Percentiles rank a stretch among this genome's conserved stretches.
These are phyloP conservation scores for Lasiodiplodia gonubiensis DNA, from an alignment of 2,329 filamentous ascomycete species.

Conservation along the genomic window DNA sequence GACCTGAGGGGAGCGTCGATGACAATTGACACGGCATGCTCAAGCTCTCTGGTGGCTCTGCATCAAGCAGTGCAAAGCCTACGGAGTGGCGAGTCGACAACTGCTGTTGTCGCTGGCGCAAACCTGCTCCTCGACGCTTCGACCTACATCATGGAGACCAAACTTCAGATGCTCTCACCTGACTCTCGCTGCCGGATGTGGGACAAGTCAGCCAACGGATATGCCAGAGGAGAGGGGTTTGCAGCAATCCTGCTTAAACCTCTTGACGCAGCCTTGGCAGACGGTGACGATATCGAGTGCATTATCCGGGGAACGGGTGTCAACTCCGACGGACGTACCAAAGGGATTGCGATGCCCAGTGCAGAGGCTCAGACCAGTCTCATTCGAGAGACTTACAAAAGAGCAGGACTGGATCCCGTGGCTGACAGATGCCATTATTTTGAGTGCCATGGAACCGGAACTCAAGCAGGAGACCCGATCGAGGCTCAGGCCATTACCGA, in stretches of 20 bases:
- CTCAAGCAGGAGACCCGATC: conserved; percentile 29
- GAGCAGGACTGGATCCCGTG: conserved; percentile 40
- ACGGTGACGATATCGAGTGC: conserved; percentile 51
- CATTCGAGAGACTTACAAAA: conserved; percentile 42
- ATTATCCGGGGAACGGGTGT: conserved; percentile 38
- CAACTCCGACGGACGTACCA: conserved; percentile 44
- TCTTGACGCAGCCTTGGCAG: conserved; percentile 51
- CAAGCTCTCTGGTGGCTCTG: conserved; percentile 33
- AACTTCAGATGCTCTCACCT: conserved; percentile 38
- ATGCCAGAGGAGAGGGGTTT: conserved; percentile 50
- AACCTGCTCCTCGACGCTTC: conserved; percentile 17
- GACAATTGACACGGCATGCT: conserved; percentile 40
- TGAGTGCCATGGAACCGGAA: conserved; percentile 43
- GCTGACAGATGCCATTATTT: conserved; percentile 37
- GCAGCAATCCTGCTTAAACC: conserved; percentile 57
- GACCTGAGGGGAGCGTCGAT: conserved; percentile 38
- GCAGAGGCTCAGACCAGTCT: conserved; percentile 40
- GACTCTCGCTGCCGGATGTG: conserved; percentile 39
- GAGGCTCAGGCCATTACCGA: conserved; percentile 31
- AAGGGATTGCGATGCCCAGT: conserved; percentile 37
- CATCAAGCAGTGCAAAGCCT: conserved; percentile 32
- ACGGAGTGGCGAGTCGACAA: background rate
- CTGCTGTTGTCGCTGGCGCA: conserved; percentile 1
- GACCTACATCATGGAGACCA: conserved; percentile 31
- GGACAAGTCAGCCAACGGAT: conserved; percentile 30